phyloP scores from a whole-genome alignment of 2,329 filamentous ascomycete species.

The Trichoderma sp. region DNA sequence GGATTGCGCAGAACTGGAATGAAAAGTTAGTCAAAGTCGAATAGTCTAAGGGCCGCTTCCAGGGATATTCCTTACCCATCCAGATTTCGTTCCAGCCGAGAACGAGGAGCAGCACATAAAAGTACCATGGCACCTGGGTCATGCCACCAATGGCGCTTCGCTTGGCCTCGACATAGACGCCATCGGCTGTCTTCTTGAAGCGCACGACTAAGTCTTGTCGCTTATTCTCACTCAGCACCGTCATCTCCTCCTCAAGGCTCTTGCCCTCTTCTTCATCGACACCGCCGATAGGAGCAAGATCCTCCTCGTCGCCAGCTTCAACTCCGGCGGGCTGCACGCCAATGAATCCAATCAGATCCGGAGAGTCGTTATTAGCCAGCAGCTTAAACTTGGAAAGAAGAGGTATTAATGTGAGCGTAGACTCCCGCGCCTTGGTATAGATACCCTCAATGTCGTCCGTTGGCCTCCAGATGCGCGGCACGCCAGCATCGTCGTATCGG shows the following conservation, averaged over 20 bases:
- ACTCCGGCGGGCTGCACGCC: constrained; percentile 72
- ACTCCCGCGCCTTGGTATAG: constrained; percentile 89
- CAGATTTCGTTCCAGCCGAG: constrained; percentile 99
- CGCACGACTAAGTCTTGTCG: constrained; percentile 86
- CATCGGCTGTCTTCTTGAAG: constrained; percentile 98
- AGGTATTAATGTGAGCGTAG: constrained; percentile 86
- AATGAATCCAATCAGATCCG: constrained; percentile 82
- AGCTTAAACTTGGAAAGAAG: constrained; percentile 83
- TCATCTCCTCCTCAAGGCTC: constrained; percentile 94
- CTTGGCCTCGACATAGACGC: constrained; percentile 97
- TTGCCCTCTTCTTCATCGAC: constrained; percentile 94
- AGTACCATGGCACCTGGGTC: constrained; percentile 90
- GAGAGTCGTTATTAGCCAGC: constrained; percentile 68
- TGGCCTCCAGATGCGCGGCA: constrained; percentile 94
- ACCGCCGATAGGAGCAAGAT: constrained; percentile 83
- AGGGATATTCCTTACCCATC: constrained; percentile 58
- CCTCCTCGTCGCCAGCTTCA: constrained; percentile 83
- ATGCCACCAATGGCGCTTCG: constrained; percentile 93
- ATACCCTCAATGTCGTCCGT: constrained; percentile 95
- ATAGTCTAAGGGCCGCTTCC: constrained; percentile 39
- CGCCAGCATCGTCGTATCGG: constrained; percentile 91
- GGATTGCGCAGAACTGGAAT: constrained; percentile 83
- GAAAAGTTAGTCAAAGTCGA: not conserved
- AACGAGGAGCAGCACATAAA: constrained; percentile 83
- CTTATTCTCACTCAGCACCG: constrained; percentile 85